phyloP scores from a whole-genome alignment of 2,329 filamentous ascomycete species.

The Fusarium drepaniforme region DNA sequence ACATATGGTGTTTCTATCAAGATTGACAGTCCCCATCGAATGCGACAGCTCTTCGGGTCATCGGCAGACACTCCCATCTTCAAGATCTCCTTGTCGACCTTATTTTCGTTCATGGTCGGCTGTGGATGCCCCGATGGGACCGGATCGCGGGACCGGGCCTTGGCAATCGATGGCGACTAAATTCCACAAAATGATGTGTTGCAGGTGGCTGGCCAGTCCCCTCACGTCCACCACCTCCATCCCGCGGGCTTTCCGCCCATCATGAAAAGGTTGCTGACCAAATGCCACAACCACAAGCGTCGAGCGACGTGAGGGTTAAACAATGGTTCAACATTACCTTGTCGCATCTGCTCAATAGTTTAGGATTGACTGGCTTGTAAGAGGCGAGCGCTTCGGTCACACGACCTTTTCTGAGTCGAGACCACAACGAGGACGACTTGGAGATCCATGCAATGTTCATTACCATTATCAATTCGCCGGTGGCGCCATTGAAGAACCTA shows the following conservation, averaged over 20 bases:
- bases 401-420: neutral
- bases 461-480: neutral
- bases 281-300: neutral
- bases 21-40: neutral
- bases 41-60: conserved; percentile 21
- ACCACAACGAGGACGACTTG: neutral
- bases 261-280: conserved; percentile 7
- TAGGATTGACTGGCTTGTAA: neutral
- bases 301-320: neutral
- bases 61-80: conserved; percentile 12
- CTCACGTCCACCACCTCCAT: neutral
- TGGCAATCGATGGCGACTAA: conserved; percentile 41
- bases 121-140: conserved; percentile 24
- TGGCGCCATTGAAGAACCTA: conserved; percentile 14
- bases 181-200: conserved; percentile 37
- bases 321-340: neutral
- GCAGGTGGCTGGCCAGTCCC: conserved; percentile 22
- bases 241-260: neutral
- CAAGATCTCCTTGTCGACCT: conserved; percentile 18
- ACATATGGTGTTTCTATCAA: neutral
- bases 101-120: conserved; percentile 7
- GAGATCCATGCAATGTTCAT: neutral
- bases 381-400: neutral
- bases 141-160: conserved; percentile 29
- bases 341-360: neutral